Evolutionary conservation across 352 stramenopile species (phyloP).

Genomic region (Phytophthora multivora): DNA sequence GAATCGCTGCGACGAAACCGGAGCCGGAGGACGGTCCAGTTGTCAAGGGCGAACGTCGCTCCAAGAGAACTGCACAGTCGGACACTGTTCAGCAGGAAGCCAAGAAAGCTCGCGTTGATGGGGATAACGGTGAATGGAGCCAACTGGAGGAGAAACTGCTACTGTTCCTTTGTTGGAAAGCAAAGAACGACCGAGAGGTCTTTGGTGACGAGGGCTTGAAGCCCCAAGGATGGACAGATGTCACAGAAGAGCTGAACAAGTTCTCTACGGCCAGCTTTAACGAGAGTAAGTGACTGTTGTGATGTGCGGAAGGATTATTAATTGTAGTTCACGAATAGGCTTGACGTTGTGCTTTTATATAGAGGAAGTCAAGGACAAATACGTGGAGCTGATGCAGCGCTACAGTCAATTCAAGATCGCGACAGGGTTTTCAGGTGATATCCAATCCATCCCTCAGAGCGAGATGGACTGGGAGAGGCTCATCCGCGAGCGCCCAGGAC

Average conservation of each 20-base stretch:
- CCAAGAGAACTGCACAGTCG: slow-evolving; percentile 10
- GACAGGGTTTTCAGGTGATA: slow-evolving; percentile 30
- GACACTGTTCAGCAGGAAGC: neutral
- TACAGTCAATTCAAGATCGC: slow-evolving; percentile 36
- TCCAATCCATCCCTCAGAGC: slow-evolving; percentile 7
- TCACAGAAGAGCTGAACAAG: slow-evolving; percentile 34
- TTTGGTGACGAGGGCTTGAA: slow-evolving; percentile 27
- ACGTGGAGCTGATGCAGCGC: slow-evolving; percentile 35
- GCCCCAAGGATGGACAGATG: slow-evolving; percentile 28
- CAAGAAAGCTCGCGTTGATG: slow-evolving; percentile 21
- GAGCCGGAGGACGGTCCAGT: neutral
- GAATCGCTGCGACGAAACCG: slow-evolving; percentile 26
- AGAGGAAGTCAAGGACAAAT: slow-evolving; percentile 47
- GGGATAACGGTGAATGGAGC: slow-evolving; percentile 3
- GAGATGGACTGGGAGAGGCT: slow-evolving; percentile 39
- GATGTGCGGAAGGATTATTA: neutral
- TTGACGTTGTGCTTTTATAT: neutral
- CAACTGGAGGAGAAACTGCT: slow-evolving; percentile 33
- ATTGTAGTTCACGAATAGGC: neutral
- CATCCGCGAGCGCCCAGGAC: slow-evolving; percentile 30
- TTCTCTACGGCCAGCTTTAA: slow-evolving; percentile 26
- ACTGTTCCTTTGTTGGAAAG: slow-evolving; percentile 38
- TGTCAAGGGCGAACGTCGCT: neutral
- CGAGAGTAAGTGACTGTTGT: slow-evolving; percentile 20
- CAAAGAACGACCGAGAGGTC: slow-evolving; percentile 24